Conservation (phyloP, 805 yeast species). For the Hanseniaspora hatyaiensis region DNA sequence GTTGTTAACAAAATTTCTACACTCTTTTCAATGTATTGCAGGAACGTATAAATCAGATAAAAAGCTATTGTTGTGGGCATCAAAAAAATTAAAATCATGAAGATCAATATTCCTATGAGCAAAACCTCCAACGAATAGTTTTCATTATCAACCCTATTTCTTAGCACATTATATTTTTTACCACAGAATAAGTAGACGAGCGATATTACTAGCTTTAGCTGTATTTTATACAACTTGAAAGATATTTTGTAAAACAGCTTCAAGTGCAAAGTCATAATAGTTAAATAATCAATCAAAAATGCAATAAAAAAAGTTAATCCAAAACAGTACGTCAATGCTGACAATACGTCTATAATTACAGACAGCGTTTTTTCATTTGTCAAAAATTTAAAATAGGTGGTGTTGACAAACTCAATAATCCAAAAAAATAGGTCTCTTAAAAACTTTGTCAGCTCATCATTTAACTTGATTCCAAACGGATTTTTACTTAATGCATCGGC, state of each 20-base stretch:
- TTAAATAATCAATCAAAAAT: slow-evolving; percentile 49
- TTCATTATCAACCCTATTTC: slow-evolving; percentile 76
- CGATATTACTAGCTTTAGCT: slow-evolving; percentile 53
- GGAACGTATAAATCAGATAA: slow-evolving; percentile 57
- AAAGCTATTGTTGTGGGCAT: slow-evolving; percentile 83
- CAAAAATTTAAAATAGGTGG: slow-evolving; percentile 23
- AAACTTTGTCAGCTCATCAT: slow-evolving; percentile 72
- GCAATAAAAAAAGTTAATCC: slow-evolving; percentile 69
- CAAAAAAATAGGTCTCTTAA: slow-evolving; percentile 78
- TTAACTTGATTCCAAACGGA: slow-evolving; percentile 89
- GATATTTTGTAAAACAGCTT: slow-evolving; percentile 68
- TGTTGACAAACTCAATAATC: slow-evolving; percentile 63
- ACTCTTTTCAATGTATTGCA: slow-evolving; percentile 42
- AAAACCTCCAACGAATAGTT: slow-evolving; percentile 79
- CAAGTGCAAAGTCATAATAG: slow-evolving; percentile 57
- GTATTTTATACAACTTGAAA: slow-evolving; percentile 69
- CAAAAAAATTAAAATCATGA: slow-evolving; percentile 64
- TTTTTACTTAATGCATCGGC: slow-evolving; percentile 71
- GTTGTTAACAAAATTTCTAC: slow-evolving; percentile 46
- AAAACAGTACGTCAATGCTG: slow-evolving; percentile 35
- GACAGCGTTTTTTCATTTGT: slow-evolving; percentile 25
- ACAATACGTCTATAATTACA: slow-evolving; percentile 24
- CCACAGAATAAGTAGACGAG: slow-evolving; percentile 81
- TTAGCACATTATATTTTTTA: slow-evolving; percentile 67
- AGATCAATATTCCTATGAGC: slow-evolving; percentile 75